A percentile compares a stretch with the other conserved stretches of the same genome.
phyloP scores from a whole-genome alignment of 345 rosid species.

The Bruguiera sexangula region DNA sequence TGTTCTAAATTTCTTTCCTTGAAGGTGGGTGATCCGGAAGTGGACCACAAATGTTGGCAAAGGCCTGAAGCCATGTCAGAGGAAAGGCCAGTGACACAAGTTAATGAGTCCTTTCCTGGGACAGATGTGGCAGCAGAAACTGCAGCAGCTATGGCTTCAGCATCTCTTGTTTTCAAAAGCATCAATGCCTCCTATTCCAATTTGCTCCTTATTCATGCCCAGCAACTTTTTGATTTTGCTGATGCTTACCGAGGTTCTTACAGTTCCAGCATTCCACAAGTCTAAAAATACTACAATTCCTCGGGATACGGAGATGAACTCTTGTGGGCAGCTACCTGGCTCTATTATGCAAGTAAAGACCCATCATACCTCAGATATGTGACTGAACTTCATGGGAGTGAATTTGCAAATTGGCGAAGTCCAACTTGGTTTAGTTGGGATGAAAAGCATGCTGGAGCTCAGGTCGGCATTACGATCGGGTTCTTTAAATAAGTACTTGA shows the following conservation, averaged over 20 bases:
- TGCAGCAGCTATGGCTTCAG: constrained; percentile 33
- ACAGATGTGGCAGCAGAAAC: constrained; percentile 31
- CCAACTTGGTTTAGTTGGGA: constrained; percentile 34
- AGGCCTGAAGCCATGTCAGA: constrained; percentile 26
- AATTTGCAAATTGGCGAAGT: constrained; percentile 22
- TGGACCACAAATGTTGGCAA: constrained; percentile 28
- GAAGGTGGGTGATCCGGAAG: constrained; percentile 26
- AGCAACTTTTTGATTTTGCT: constrained; percentile 24
- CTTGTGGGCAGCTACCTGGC: constrained; percentile 30
- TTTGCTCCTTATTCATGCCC: constrained; percentile 20
- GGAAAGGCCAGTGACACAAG: constrained; percentile 16
- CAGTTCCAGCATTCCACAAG: constrained; percentile 25
- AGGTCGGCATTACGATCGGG: constrained; percentile 2
- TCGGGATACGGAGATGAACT: constrained; percentile 28
- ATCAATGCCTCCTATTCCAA: constrained; percentile 16
- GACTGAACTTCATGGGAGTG: constrained; percentile 14
- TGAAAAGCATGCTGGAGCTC: constrained; percentile 30
- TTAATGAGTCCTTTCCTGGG: constrained; percentile 20
- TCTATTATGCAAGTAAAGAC: constrained; percentile 24
- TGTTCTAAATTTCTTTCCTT: not conserved
- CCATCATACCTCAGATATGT: constrained; percentile 13
- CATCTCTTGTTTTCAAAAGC: constrained; percentile 30
- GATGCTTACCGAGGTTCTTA: constrained; percentile 23
- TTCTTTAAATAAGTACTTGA: too few species aligned
- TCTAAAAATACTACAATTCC: constrained; percentile 22